Evolutionary conservation across 176 grass and related monocot genomes (phyloP), one percentile per base, ranked within the genome.

Genomic region (Oryza australiensis): DNA sequence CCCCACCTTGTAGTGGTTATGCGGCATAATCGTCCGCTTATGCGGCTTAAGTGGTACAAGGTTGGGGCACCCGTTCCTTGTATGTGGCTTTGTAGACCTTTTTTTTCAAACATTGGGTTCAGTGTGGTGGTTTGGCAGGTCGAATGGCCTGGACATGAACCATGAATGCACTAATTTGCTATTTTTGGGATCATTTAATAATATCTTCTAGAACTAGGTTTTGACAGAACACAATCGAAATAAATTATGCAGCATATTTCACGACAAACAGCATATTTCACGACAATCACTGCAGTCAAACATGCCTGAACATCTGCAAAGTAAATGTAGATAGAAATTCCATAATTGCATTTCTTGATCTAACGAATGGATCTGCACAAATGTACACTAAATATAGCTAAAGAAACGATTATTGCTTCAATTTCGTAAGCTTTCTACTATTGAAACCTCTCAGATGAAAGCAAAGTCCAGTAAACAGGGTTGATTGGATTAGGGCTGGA

Each of bases 341-440:
- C 42, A 55, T 49, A 65, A 70, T 30, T 16, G 13, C 30, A 20
- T 16, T 55, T 72, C 26, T 72, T 78, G 63, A 68, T 42, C 34
- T 55, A 65, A 85, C 70, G 33, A 81, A 65, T 69, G 13, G 49
- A 77, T 24, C 12, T 66, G 33, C 34, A 40, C 71, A 51, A 22
- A 81, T 73, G 62, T 59, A 46, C 28, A 66, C 70, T 37, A 53
- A 86, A 66, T 82, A 28, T 37, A 32, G 33, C 29, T 55, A 55
- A 77, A 48, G 29, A 33, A 85, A 27, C 22, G 1, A 7, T 12
- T 11, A 55, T 45, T 45, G 15, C 77, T 86, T 77, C 14, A 72
- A 59, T 66, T 73, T 18, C 0, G 5, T 64, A 64, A 59, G 46
- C 41, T 83, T 59, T 66, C 5, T 83, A n/a, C 62, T 27, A 4